A percentile compares a stretch with the other conserved stretches of the same genome.
These are phyloP conservation scores for Komagataella phaffii DNA, from an alignment of 805 yeast genomes.

Conservation along the genomic window DNA sequence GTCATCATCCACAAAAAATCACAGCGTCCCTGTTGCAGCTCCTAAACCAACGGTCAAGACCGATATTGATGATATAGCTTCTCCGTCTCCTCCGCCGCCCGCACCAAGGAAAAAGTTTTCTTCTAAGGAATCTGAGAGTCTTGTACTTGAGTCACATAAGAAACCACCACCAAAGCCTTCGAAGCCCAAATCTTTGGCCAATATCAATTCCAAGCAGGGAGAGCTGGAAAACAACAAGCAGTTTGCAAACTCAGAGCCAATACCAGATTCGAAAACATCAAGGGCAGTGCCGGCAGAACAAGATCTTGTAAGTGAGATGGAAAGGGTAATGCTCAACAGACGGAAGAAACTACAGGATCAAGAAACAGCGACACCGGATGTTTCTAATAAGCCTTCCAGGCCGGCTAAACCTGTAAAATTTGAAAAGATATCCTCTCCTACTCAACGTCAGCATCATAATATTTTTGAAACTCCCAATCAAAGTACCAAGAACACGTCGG, in stretches of 20 bases:
- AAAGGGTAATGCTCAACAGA: neutral
- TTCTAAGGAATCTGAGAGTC: neutral
- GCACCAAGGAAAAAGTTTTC: neutral
- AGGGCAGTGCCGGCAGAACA: neutral
- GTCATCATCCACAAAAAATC: neutral
- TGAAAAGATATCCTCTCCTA: neutral
- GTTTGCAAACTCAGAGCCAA: neutral
- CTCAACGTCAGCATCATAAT: neutral
- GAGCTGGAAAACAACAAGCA: neutral
- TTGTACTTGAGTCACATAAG: neutral
- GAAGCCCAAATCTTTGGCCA: conserved; percentile 9
- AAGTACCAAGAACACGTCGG: neutral
- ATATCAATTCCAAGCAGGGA: neutral
- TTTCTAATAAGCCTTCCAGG: neutral
- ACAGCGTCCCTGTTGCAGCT: neutral
- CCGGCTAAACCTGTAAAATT: neutral
- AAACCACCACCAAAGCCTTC: conserved; percentile 3
- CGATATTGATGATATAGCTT: neutral
- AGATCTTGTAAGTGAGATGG: neutral
- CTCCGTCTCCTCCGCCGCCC: neutral
- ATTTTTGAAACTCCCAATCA: neutral
- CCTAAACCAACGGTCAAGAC: neutral
- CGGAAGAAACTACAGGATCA: neutral
- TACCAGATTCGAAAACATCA: neutral
- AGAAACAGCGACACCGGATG: neutral